Conservation (phyloP, 2,329 filamentous ascomycete genomes). For the Colletotrichum karsti region DNA sequence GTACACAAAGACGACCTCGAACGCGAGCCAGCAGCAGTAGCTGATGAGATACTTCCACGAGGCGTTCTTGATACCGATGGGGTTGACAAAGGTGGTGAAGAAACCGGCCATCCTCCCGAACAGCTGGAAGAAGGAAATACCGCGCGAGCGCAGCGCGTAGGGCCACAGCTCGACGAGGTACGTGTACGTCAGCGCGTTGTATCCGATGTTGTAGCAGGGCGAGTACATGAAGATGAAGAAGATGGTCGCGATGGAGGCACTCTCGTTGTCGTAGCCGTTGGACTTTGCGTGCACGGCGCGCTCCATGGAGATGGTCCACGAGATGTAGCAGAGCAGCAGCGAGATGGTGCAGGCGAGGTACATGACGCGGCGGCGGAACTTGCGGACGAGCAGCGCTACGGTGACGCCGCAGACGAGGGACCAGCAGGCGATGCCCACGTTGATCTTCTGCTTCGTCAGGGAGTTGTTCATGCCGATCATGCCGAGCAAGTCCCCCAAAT, state of each 20-base stretch:
- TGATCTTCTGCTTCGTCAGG: slow-evolving; percentile 50
- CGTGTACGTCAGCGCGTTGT: slow-evolving; percentile 69
- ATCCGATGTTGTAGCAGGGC: slow-evolving; percentile 66
- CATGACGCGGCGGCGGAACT: slow-evolving; percentile 54
- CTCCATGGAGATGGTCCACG: slow-evolving; percentile 58
- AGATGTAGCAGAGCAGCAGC: slow-evolving; percentile 54
- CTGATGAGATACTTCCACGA: slow-evolving; percentile 30
- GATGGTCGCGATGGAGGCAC: slow-evolving; percentile 50
- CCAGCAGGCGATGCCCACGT: slow-evolving; percentile 57
- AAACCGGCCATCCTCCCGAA: slow-evolving; percentile 28
- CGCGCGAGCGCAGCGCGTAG: slow-evolving; percentile 62
- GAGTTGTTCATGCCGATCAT: slow-evolving; percentile 54
- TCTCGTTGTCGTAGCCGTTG: slow-evolving; percentile 36
- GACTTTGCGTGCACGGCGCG: slow-evolving; percentile 43
- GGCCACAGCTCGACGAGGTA: slow-evolving; percentile 69
- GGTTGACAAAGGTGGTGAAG: slow-evolving; percentile 32
- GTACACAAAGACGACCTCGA: slow-evolving; percentile 64
- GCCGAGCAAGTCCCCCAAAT: slow-evolving; percentile 54
- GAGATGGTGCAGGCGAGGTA: slow-evolving; percentile 56
- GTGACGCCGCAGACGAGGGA: slow-evolving; percentile 52
- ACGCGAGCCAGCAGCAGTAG: slow-evolving; percentile 35
- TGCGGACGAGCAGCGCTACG: slow-evolving; percentile 52
- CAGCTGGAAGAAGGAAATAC: slow-evolving; percentile 53
- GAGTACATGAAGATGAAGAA: slow-evolving; percentile 66
- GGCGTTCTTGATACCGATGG: slow-evolving; percentile 26